These are phyloP conservation scores for Suillus clintonianus DNA, from an alignment of 768 basidiomycete genomes.

Conservation along the genomic window DNA sequence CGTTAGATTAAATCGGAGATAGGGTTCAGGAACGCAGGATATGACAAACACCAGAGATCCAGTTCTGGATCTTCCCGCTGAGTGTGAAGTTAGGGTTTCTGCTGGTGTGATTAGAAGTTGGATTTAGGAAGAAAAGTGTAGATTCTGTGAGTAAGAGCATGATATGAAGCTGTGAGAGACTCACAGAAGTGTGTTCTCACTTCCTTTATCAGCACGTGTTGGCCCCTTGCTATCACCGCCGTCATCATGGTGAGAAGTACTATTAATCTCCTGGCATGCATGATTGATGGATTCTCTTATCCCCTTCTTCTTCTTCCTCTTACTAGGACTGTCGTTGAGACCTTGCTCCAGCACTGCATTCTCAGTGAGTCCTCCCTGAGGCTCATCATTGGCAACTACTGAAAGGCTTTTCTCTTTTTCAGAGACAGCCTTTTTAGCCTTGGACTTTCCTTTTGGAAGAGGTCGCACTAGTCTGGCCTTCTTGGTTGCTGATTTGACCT, in stretches of 20 bases:
- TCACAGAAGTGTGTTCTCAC: background rate
- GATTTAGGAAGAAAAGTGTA: slow-evolving; percentile 3
- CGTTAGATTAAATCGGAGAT: no score
- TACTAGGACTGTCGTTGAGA: no score
- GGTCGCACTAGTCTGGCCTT: slow-evolving; percentile 1
- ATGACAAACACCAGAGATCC: background rate
- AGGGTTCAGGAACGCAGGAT: no score
- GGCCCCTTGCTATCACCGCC: no score
- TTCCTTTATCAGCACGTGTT: background rate
- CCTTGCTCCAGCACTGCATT: no score
- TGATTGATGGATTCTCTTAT: background rate
- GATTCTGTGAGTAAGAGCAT: slow-evolving; percentile 8
- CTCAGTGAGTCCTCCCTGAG: no score
- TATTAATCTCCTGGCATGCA: no score
- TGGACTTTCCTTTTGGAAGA: background rate
- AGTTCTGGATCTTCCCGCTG: background rate
- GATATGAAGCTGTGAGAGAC: background rate
- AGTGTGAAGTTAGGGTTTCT: slow-evolving; percentile 1
- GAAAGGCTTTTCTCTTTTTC: no score
- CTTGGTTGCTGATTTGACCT: background rate
- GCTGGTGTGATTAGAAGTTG: background rate
- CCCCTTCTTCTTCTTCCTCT: background rate
- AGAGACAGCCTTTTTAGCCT: background rate
- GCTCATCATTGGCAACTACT: no score
- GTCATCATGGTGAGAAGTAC: no score